A percentile compares a stretch with the other conserved stretches of the same genome.
phyloP scores from a whole-genome alignment of 768 basidiomycete species.

The Boletus rubescentipes region DNA sequence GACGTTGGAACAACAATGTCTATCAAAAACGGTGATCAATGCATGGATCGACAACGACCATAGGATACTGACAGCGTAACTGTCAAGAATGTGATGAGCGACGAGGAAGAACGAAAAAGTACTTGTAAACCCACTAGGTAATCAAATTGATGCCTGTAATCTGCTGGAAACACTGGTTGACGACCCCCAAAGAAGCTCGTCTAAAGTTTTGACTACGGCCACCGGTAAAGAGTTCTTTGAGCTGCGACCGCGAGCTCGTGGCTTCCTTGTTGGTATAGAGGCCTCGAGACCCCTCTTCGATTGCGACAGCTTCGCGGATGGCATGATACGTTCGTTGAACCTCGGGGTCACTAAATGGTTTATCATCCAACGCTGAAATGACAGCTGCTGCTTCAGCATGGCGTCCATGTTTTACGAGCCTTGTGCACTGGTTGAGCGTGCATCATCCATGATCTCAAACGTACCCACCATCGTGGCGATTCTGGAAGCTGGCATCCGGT shows the following conservation, averaged over 20 bases:
- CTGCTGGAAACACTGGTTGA: slow-evolving; percentile 68
- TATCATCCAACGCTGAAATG: slow-evolving; percentile 60
- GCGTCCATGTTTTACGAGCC: slow-evolving; percentile 56
- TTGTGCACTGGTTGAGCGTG: slow-evolving; percentile 15
- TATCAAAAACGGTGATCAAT: slow-evolving; percentile 8
- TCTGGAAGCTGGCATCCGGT: slow-evolving; percentile 47
- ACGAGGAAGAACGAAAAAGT: slow-evolving; percentile 13
- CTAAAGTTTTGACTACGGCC: slow-evolving; percentile 63
- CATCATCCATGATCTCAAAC: neutral
- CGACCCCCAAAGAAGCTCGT: slow-evolving; percentile 52
- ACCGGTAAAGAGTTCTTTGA: slow-evolving; percentile 54
- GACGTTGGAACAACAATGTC: slow-evolving; percentile 55
- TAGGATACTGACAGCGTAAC: slow-evolving; percentile 31
- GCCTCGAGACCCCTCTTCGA: slow-evolving; percentile 33
- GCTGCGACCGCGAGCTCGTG: slow-evolving; percentile 22
- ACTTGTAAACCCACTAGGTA: slow-evolving; percentile 50
- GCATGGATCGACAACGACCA: neutral
- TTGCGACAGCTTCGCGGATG: slow-evolving; percentile 51
- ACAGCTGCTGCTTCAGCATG: slow-evolving; percentile 57
- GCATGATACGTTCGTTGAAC: slow-evolving; percentile 54
- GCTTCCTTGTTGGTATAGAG: neutral
- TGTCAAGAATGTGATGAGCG: slow-evolving; percentile 12
- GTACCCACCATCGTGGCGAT: slow-evolving; percentile 53
- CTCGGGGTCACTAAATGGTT: slow-evolving; percentile 42
- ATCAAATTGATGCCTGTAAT: slow-evolving; percentile 68